Conservation (phyloP, 1,284 basidiomycete genomes). For the Papiliotrema laurentii region DNA sequence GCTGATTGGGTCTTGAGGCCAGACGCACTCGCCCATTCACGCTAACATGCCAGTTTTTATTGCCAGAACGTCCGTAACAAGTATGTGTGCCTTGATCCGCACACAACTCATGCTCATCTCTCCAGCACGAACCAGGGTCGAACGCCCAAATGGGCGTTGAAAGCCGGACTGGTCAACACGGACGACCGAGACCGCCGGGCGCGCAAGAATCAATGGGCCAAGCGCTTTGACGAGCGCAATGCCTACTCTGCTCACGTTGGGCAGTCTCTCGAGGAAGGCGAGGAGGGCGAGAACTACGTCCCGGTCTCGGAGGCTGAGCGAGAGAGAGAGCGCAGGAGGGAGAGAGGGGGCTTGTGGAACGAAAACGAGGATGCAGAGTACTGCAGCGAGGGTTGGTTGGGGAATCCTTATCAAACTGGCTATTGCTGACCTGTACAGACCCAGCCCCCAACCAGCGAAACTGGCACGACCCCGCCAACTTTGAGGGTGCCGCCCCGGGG, state of each 20-base stretch:
- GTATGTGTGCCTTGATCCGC: conserved; percentile 2
- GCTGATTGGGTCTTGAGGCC: too few species aligned
- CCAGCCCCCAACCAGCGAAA: conserved; percentile 46
- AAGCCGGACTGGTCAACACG: conserved; percentile 78
- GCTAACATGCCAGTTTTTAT: conserved; percentile 80
- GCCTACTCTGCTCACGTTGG: conserved; percentile 65
- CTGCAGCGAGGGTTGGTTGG: conserved; percentile 48
- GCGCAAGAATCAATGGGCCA: conserved; percentile 78
- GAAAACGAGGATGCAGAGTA: conserved; percentile 41
- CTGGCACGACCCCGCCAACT: conserved; percentile 50
- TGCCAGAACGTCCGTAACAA: conserved; percentile 95
- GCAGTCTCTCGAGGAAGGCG: conserved; percentile 71
- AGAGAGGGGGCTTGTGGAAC: conserved; percentile 41
- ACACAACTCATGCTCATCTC: conserved; percentile 4
- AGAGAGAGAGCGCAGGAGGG: conserved; percentile 23
- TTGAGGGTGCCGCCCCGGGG: conserved; percentile 42
- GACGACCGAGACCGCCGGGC: conserved; percentile 69
- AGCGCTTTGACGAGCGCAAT: conserved; percentile 78
- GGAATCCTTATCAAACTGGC: background rate
- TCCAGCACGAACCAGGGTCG: conserved; percentile 70
- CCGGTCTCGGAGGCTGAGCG: conserved; percentile 27
- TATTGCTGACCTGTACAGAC: conserved; percentile 21
- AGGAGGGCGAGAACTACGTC: conserved; percentile 50
- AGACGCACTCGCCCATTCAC: too few species aligned
- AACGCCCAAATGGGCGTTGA: conserved; percentile 90